Evolutionary conservation across 352 stramenopile species (phyloP).

Genomic region (Phytopythium chamaehyphon): DNA sequence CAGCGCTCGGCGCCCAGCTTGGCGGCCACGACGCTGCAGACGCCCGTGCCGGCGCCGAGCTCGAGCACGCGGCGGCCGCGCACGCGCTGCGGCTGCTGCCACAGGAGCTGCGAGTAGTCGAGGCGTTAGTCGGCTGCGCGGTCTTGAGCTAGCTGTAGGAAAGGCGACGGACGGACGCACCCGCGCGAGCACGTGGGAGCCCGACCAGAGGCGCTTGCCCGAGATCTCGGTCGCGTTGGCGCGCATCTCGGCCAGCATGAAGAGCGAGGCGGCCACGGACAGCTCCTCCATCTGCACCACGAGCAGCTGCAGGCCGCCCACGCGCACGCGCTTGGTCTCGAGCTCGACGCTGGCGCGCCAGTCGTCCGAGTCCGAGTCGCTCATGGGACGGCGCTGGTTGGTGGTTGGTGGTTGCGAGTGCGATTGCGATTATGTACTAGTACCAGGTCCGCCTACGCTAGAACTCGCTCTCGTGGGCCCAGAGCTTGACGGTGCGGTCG

Average conservation of each 20-base stretch:
- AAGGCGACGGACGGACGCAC: slow-evolving; percentile 5
- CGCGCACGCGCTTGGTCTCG: slow-evolving; percentile 38
- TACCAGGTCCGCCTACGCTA: slow-evolving; percentile 14
- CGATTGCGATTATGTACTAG: too few species aligned
- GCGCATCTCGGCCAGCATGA: slow-evolving; percentile 62
- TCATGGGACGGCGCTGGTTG: too few species aligned
- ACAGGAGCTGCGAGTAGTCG: slow-evolving; percentile 55
- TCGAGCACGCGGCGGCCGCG: slow-evolving; percentile 51
- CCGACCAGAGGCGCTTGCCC: slow-evolving; percentile 72
- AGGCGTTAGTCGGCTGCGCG: too few species aligned
- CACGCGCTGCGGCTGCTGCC: slow-evolving; percentile 38
- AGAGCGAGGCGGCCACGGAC: slow-evolving; percentile 43
- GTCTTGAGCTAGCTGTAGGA: too few species aligned
- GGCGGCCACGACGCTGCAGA: slow-evolving; percentile 63
- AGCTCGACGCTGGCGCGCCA: slow-evolving; percentile 55
- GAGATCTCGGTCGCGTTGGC: slow-evolving; percentile 68
- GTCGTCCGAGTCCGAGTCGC: slow-evolving; percentile 35
- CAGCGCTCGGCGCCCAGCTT: slow-evolving; percentile 43
- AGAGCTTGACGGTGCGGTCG: slow-evolving; percentile 92
- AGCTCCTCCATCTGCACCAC: slow-evolving; percentile 65
- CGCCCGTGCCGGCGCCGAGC: slow-evolving; percentile 64
- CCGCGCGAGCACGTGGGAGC: slow-evolving; percentile 54
- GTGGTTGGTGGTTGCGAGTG: too few species aligned
- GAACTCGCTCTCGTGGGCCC: slow-evolving; percentile 89
- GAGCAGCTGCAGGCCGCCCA: slow-evolving; percentile 37